Percentiles rank a stretch among this genome's conserved stretches.
phyloP scores from a whole-genome alignment of 768 basidiomycete genomes.

The Clitopilus hobsonii region DNA sequence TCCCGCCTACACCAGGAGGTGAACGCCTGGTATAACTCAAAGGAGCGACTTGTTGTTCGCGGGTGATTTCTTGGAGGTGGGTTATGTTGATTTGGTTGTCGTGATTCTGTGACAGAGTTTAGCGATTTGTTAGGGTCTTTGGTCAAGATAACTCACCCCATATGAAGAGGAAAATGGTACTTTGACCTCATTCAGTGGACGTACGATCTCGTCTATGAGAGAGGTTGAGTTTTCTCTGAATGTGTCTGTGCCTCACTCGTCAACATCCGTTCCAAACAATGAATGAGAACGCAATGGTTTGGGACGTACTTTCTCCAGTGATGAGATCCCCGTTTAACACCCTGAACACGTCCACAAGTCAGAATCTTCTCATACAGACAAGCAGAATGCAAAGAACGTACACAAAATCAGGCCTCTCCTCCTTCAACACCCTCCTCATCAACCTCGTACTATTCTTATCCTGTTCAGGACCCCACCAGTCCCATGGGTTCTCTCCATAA shows the following conservation, averaged over 20 bases:
- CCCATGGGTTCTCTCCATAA: conserved; percentile 74
- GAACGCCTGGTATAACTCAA: conserved; percentile 61
- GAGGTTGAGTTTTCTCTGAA: conserved; percentile 63
- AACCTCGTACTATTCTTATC: conserved; percentile 58
- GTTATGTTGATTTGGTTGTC: conserved; percentile 73
- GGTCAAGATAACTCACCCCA: conserved; percentile 40
- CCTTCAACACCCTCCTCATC: conserved; percentile 49
- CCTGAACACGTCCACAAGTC: conserved; percentile 22
- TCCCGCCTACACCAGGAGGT: conserved; percentile 59
- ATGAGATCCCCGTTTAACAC: conserved; percentile 73
- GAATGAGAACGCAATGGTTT: not conserved
- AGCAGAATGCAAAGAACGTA: conserved; percentile 23
- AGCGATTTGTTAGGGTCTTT: not conserved
- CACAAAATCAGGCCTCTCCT: conserved; percentile 71
- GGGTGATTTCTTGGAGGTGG: conserved; percentile 59
- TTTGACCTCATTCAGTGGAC: conserved; percentile 48
- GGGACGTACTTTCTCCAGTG: conserved; percentile 64
- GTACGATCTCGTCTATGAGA: conserved; percentile 60
- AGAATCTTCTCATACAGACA: conserved; percentile 1
- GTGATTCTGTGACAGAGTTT: conserved; percentile 48
- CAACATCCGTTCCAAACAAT: not conserved
- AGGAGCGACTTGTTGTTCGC: conserved; percentile 52
- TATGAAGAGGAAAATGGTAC: conserved; percentile 68
- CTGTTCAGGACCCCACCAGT: conserved; percentile 61
- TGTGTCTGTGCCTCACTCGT: conserved; percentile 42